These are phyloP conservation scores for Alternaria metachromatica DNA, from an alignment of 2,329 filamentous ascomycete species.

Conservation along the genomic window DNA sequence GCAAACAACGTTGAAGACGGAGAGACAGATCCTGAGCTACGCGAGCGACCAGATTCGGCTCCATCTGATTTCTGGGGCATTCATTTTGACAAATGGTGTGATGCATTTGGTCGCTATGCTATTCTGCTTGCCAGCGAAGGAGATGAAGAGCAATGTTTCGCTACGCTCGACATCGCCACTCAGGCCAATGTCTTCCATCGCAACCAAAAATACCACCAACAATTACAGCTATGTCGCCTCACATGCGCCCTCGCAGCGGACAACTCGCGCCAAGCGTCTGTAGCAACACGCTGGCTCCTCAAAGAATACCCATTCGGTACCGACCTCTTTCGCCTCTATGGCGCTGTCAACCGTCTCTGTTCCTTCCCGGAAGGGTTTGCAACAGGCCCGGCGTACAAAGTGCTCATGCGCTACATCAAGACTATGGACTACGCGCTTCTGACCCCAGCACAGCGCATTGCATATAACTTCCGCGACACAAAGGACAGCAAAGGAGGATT, in stretches of 20 bases:
- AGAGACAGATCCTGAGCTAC: constrained; percentile 33
- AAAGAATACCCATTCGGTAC: constrained; percentile 79
- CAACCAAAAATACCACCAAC: constrained; percentile 68
- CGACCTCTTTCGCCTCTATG: constrained; percentile 84
- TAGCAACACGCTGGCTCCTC: constrained; percentile 82
- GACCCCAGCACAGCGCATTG: constrained; percentile 57
- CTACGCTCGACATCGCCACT: constrained; percentile 76
- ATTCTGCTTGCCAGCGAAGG: constrained; percentile 74
- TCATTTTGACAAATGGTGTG: constrained; percentile 82
- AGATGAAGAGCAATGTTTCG: constrained; percentile 75
- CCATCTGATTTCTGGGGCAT: constrained; percentile 75
- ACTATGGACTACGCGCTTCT: constrained; percentile 77
- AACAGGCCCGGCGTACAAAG: constrained; percentile 85
- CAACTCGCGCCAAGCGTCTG: constrained; percentile 77
- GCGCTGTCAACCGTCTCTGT: constrained; percentile 76
- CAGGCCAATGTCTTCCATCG: constrained; percentile 85
- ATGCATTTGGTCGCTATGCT: constrained; percentile 88
- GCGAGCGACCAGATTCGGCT: constrained; percentile 38
- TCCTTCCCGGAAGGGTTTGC: constrained; percentile 78
- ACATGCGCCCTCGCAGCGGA: constrained; percentile 82
- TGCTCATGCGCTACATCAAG: constrained; percentile 89
- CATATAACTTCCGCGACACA: constrained; percentile 47
- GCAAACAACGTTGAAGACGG: constrained; percentile 46
- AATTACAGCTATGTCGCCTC: constrained; percentile 80
- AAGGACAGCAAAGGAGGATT: constrained; percentile 49